These are phyloP conservation scores for Ogataea hybrid DNA, from an alignment of 1,139 yeast species.

Conservation along the genomic window DNA sequence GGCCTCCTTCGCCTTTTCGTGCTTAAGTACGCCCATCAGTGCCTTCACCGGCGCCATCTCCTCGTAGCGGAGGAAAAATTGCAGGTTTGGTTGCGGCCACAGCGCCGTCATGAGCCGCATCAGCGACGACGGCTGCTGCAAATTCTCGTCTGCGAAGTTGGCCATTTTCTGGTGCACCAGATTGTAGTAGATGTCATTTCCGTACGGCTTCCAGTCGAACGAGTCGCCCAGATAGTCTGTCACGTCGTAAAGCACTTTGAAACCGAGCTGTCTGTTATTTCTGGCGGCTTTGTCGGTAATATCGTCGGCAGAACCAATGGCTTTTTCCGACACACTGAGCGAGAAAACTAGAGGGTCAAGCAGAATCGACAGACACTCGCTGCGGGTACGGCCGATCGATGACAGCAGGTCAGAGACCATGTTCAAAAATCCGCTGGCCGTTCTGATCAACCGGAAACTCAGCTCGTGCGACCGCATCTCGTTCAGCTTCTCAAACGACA, in stretches of 20 bases:
- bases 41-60: conserved; percentile 55
- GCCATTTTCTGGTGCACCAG: conserved; percentile 64
- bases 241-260: conserved; percentile 52
- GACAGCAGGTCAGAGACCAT: conserved; percentile 62
- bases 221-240: conserved; percentile 45
- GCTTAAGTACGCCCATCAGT: conserved; percentile 52
- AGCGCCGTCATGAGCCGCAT: conserved; percentile 66
- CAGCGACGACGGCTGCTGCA: conserved; percentile 79
- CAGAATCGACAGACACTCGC: conserved; percentile 47
- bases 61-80: conserved; percentile 55
- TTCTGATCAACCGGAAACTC: conserved; percentile 40
- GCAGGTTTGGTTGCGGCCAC: conserved; percentile 50
- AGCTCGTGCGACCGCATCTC: conserved; percentile 26
- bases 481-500: conserved; percentile 58
- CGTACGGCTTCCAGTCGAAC: conserved; percentile 57
- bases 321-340: conserved; percentile 53
- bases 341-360: conserved; percentile 62
- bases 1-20: conserved; percentile 60
- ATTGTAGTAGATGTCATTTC: conserved; percentile 47
- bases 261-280: conserved; percentile 57
- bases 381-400: conserved; percentile 60
- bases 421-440: conserved; percentile 69
- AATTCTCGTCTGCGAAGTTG: conserved; percentile 70
- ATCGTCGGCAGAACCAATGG: conserved; percentile 35
- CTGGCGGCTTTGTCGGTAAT: conserved; percentile 46